Evolutionary conservation across 148 eudicot species (phyloP).

Genomic region (Vaccinium corymbosum): DNA sequence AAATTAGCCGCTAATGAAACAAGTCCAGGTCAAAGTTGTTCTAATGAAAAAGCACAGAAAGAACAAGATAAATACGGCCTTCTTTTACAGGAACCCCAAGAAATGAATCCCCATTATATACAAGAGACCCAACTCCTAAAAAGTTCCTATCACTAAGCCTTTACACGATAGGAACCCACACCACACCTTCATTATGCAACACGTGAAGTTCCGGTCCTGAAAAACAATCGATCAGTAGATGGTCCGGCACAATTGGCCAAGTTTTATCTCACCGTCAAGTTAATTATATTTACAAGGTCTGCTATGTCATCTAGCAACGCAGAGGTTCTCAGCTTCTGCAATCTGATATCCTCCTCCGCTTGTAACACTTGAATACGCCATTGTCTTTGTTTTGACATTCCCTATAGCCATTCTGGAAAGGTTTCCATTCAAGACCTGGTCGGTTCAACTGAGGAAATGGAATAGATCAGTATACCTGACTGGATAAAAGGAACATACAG

Average conservation of each 20-base stretch:
- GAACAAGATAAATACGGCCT: background rate
- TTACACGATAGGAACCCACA: background rate
- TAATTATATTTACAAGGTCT: background rate
- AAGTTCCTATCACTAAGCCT: constrained; percentile 7
- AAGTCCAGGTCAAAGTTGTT: background rate
- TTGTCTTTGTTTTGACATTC: constrained; percentile 23
- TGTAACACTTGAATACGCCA: constrained; percentile 37
- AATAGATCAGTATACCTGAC: background rate
- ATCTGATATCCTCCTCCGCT: constrained; percentile 36
- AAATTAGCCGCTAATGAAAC: background rate
- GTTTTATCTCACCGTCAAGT: background rate
- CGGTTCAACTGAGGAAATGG: constrained; percentile 29
- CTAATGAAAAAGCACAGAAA: background rate
- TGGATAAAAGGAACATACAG: background rate
- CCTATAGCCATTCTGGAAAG: constrained; percentile 12
- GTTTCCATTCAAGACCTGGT: constrained; percentile 15
- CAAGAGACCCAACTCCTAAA: background rate
- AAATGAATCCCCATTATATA: background rate
- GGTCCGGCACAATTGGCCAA: constrained; percentile 2
- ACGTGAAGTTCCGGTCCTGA: background rate
- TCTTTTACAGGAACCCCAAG: constrained; percentile 6
- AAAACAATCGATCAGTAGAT: background rate
- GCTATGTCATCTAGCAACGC: background rate
- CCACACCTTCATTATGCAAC: background rate
- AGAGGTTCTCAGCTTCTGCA: constrained; percentile 22